phyloP scores from a whole-genome alignment of 352 stramenopile species.

The Aphanomyces cochlioides region DNA sequence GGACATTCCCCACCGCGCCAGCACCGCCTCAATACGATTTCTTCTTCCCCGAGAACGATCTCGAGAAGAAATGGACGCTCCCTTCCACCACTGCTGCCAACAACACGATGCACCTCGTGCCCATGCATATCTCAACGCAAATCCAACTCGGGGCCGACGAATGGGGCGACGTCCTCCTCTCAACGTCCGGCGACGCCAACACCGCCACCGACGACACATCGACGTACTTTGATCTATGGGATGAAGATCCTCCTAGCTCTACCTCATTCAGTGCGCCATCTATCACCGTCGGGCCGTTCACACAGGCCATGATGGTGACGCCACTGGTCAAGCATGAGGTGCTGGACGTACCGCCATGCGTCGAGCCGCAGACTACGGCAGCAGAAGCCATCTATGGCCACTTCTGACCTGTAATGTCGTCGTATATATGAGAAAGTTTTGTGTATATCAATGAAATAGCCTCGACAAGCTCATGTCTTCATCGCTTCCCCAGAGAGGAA shows the following conservation, averaged over 20 bases:
- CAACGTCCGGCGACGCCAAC: not conserved
- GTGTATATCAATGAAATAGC: too few relatives aligned
- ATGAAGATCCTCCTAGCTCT: not conserved
- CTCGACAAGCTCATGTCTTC: too few relatives aligned
- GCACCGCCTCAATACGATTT: not conserved
- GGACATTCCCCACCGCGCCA: not conserved
- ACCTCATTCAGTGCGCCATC: too few relatives aligned
- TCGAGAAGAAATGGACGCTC: not conserved
- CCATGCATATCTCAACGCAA: constrained; percentile 3
- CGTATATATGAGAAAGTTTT: too few relatives aligned
- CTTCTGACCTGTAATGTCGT: too few relatives aligned
- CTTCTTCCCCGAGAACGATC: not conserved
- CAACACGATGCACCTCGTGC: not conserved
- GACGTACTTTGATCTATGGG: constrained; percentile 30
- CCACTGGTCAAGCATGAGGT: too few relatives aligned
- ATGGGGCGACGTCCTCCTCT: constrained; percentile 27
- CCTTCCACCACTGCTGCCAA: not conserved
- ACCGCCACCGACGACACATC: not conserved
- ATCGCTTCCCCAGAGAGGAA: too few relatives aligned
- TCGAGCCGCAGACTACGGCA: too few relatives aligned
- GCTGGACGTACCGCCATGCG: too few relatives aligned
- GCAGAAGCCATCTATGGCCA: too few relatives aligned
- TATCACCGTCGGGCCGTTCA: not conserved
- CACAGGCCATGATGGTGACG: not conserved
- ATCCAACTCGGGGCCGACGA: not conserved